Conservation (phyloP, 1,139 yeast species). For the Candida labiduridarum region DNA sequence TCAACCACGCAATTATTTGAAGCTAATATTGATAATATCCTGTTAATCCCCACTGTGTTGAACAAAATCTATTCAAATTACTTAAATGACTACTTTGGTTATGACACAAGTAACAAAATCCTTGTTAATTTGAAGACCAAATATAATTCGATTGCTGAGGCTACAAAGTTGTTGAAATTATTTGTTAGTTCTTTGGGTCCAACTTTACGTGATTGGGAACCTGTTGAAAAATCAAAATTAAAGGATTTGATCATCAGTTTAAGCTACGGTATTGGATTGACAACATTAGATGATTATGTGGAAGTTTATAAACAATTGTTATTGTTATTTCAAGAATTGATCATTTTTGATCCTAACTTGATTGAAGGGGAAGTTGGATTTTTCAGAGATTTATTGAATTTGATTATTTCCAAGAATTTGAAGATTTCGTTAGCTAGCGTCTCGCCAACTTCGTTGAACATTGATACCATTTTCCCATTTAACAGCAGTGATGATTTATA, state of each 20-base stretch:
- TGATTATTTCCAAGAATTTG: constrained; percentile 39
- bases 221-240: constrained; percentile 24
- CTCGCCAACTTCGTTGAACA: constrained; percentile 38
- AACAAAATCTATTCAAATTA: constrained; percentile 52
- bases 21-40: constrained; percentile 52
- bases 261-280: constrained; percentile 37
- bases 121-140: constrained; percentile 34
- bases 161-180: constrained; percentile 31
- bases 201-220: constrained; percentile 28
- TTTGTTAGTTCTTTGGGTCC: constrained; percentile 46
- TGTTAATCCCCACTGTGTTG: constrained; percentile 49
- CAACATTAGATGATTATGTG: constrained; percentile 30
- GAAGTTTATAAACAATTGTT: constrained; percentile 30
- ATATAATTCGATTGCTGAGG: constrained; percentile 26
- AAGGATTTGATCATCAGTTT: constrained; percentile 33
- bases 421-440: constrained; percentile 38
- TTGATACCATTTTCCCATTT: constrained; percentile 42
- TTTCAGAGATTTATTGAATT: constrained; percentile 33
- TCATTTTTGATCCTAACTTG: constrained; percentile 43
- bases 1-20: constrained; percentile 61
- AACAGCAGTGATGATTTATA: constrained; percentile 40
- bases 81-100: constrained; percentile 50
- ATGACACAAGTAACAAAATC: constrained; percentile 25
- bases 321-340: constrained; percentile 39
- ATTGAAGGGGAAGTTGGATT: constrained; percentile 34